phyloP scores from a whole-genome alignment of 2,329 filamentous ascomycete genomes.

The Monilinia laxa region DNA sequence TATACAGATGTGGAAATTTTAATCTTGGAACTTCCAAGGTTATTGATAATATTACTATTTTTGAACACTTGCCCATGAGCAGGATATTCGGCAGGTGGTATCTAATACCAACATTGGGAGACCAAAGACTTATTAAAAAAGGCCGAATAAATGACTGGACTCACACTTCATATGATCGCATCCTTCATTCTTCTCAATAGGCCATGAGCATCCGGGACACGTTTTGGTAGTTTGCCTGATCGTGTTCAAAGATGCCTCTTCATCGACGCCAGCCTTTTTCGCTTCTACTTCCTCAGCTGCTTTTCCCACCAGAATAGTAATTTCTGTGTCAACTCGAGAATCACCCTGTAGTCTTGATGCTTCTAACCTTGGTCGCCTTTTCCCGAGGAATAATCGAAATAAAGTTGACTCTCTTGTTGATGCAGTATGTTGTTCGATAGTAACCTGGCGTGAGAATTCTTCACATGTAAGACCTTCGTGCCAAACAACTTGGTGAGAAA shows the following conservation, averaged over 20 bases:
- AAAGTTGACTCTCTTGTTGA: background rate
- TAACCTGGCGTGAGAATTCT: slow-evolving; percentile 9
- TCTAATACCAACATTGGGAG: background rate
- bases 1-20: background rate
- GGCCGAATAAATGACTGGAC: background rate
- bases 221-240: slow-evolving; percentile 4
- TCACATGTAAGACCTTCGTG: slow-evolving; percentile 2
- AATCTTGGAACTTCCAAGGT: background rate
- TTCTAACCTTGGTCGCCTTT: background rate
- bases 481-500: background rate
- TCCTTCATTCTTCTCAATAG: background rate
- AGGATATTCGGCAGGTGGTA: background rate
- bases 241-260: background rate
- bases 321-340: background rate
- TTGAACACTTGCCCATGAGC: background rate
- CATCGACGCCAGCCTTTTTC: background rate
- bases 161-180: slow-evolving; percentile 3
- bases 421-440: background rate
- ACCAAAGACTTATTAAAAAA: background rate
- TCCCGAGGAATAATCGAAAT: background rate
- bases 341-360: background rate
- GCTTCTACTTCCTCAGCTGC: background rate
- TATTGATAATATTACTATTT: background rate
- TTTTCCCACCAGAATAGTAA: background rate
- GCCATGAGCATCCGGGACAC: slow-evolving; percentile 8